These are phyloP conservation scores for Blastocystis sp. DNA, from an alignment of 352 stramenopile genomes.

Conservation along the genomic window DNA sequence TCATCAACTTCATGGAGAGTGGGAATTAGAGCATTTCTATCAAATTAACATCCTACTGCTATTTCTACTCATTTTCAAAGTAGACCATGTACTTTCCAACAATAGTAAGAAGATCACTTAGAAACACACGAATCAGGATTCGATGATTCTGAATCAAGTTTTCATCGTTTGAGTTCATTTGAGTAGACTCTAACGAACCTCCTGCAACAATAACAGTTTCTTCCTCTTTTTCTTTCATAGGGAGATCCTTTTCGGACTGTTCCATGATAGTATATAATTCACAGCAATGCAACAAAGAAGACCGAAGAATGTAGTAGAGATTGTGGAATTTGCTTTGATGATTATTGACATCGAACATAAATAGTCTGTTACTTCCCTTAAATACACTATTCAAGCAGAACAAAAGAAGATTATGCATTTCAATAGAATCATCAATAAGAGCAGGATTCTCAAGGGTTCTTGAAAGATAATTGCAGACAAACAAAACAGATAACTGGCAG, in stretches of 20 bases:
- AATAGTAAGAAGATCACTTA: constrained; percentile 42
- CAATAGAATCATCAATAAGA: not conserved
- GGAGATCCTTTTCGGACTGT: not conserved
- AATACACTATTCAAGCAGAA: constrained; percentile 40
- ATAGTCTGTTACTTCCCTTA: constrained; percentile 36
- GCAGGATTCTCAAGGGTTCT: not conserved
- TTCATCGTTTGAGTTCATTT: not conserved
- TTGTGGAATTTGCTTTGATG: constrained; percentile 46
- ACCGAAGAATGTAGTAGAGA: not conserved
- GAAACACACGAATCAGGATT: constrained; percentile 15
- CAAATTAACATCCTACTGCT: not conserved
- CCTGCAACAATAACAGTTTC: not conserved
- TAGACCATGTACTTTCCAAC: constrained; percentile 49
- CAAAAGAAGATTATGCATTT: constrained; percentile 23
- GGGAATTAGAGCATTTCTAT: not conserved
- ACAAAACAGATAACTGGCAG: constrained; percentile 17
- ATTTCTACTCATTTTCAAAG: constrained; percentile 16
- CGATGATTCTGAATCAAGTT: not conserved
- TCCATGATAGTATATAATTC: not conserved
- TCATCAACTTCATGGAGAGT: not conserved
- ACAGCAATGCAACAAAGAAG: not conserved
- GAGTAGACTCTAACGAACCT: not conserved
- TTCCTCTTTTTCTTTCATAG: not conserved
- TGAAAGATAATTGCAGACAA: constrained; percentile 1
- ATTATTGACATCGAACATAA: constrained; percentile 58